Base-by-base conservation (phyloP, 2,329 filamentous ascomycete genomes). In the Claviceps purpurea region DNA sequence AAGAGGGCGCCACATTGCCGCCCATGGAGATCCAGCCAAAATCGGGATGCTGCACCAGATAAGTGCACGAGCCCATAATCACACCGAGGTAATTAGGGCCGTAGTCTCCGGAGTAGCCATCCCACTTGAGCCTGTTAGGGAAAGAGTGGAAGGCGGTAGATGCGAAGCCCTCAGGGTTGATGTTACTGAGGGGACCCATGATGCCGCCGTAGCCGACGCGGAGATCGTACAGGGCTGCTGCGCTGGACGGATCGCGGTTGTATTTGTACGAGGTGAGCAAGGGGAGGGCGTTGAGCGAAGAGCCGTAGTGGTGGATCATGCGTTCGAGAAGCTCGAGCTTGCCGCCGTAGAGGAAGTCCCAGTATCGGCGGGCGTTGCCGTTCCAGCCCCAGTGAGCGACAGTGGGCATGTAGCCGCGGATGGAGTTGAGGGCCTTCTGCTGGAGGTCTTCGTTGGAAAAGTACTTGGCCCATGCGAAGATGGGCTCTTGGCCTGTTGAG, bases 301-400 rank as follows among this genome's bases (percentile, higher is more conserved):
- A 80, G 18, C 78, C 78, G 56, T 82, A 82, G 62, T 82, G 79
- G 57, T 82, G 78, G 53, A 81, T 60, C 10, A 62, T 60, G 5
- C 71, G 68, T 58, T 74, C 71, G 30, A 72, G 71, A 11, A 67
- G 62, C 4, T 59, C 50, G 5, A 73, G 64, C 54, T 73, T 73
- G 24, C 68, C 70, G 7, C 61, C 69, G 51, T 73, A 73, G n/a
- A 43, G 2, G 13, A 50, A 50, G 41, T 82, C 78, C 78, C 78
- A 81, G 61, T 81, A 81, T 5, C 78, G 64, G 1, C 79, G 70
- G 0, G 78, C 76, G 55, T 81, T 81, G 13, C 78, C 78, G 50
- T 82, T 79, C 74, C 74, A 82, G 2, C 75, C 79, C 79, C 79
- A 82, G 56, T 81, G 78, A 0, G 76, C 67, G 0, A 82, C 73